Conservation (phyloP, 1,139 yeast species). For the Geotrichum cucujoidarum region DNA sequence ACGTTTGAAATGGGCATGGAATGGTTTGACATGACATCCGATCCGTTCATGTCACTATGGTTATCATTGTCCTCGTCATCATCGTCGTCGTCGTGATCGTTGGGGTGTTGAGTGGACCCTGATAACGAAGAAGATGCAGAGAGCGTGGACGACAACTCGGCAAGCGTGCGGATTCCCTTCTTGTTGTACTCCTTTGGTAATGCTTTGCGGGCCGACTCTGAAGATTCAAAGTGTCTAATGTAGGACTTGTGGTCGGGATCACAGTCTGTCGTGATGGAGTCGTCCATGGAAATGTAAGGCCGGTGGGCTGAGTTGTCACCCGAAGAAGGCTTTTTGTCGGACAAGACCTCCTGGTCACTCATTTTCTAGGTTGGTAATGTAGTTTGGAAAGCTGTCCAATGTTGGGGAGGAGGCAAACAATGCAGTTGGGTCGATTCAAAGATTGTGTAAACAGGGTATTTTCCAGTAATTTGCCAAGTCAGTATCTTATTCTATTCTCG, state of each 20-base stretch:
- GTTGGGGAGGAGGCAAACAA: too few relatives aligned
- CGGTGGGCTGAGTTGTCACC: background rate
- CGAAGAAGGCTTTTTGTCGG: background rate
- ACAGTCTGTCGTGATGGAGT: conserved; percentile 8
- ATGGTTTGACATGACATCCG: background rate
- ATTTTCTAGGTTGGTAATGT: too few relatives aligned
- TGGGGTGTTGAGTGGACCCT: conserved; percentile 23
- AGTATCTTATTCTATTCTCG: too few relatives aligned
- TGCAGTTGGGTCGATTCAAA: too few relatives aligned
- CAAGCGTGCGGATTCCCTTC: conserved; percentile 21
- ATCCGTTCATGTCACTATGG: conserved; percentile 14
- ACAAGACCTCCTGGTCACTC: conserved; percentile 2
- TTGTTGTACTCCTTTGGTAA: conserved; percentile 10
- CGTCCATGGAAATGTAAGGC: conserved; percentile 1
- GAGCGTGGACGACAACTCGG: conserved; percentile 28
- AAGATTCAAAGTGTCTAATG: conserved; percentile 18
- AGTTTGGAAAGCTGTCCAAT: too few relatives aligned
- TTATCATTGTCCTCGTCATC: conserved; percentile 16
- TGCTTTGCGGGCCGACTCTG: conserved; percentile 13
- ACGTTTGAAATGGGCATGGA: background rate
- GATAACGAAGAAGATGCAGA: conserved; percentile 33
- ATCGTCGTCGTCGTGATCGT: conserved; percentile 18
- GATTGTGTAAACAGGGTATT: too few relatives aligned
- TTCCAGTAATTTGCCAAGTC: too few relatives aligned
- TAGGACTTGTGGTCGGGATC: conserved; percentile 20